Percentiles rank a stretch among this genome's conserved stretches.
These are phyloP conservation scores for Xylariaceae sp. DNA, from an alignment of 2,329 filamentous ascomycete species.

Conservation along the genomic window DNA sequence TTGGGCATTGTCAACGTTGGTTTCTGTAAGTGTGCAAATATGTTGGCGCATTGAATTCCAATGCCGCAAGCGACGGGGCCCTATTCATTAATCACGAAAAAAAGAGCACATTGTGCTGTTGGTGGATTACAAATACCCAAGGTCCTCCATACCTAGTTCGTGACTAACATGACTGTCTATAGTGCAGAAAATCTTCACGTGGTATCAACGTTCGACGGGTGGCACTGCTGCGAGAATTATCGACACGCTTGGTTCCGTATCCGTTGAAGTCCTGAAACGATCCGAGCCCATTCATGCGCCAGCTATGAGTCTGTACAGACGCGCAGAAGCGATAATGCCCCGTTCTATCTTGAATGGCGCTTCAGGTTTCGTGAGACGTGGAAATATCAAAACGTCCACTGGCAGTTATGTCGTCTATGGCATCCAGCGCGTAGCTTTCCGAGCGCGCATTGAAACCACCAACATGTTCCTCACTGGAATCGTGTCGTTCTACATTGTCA, in stretches of 20 bases:
- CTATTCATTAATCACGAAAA: not conserved
- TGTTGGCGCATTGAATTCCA: not conserved
- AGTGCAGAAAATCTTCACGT: conserved; percentile 82
- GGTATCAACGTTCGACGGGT: conserved; percentile 92
- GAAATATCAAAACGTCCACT: conserved; percentile 47
- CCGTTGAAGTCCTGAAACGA: conserved; percentile 75
- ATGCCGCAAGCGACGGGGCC: not conserved
- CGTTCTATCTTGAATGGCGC: conserved; percentile 28
- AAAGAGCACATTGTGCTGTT: not conserved
- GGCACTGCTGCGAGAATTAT: conserved; percentile 77
- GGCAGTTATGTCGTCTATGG: conserved; percentile 65
- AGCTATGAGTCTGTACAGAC: conserved; percentile 46
- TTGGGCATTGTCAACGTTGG: conserved; percentile 87
- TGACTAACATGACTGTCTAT: conserved; percentile 10
- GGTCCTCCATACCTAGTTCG: not conserved
- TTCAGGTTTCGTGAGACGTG: conserved; percentile 46
- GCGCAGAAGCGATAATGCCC: conserved; percentile 50
- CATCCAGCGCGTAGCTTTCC: conserved; percentile 85
- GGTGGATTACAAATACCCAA: not conserved
- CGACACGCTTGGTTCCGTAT: conserved; percentile 66
- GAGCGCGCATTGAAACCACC: conserved; percentile 75
- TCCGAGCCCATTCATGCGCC: conserved; percentile 34
- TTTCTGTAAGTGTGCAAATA: conserved; percentile 46
- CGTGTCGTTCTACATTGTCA: conserved; percentile 81
- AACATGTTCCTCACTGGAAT: conserved; percentile 93